Evolutionary conservation across 495 filamentous ascomycete genomes (phyloP).

Genomic region (Trichoderma parareesei): DNA sequence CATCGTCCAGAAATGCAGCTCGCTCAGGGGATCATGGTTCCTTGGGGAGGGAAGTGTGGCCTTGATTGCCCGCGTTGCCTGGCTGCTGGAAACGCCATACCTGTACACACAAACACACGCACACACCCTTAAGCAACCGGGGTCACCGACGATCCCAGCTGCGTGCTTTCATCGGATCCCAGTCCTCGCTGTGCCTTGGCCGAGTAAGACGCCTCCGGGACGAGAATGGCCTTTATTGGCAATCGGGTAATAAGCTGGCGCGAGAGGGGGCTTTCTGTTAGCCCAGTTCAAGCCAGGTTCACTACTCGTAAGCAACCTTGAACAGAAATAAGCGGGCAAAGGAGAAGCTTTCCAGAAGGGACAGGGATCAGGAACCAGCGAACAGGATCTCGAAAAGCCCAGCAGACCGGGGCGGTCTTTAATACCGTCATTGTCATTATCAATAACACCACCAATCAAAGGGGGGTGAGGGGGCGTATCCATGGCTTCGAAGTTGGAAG

Average conservation of each 20-base stretch:
- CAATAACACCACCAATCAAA: not conserved
- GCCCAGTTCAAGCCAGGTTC: not conserved
- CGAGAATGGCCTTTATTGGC: not conserved
- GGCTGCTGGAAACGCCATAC: not conserved
- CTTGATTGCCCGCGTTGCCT: not conserved
- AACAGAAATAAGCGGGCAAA: not conserved
- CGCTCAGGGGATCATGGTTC: not conserved
- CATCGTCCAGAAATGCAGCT: not conserved
- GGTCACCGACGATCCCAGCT: constrained; percentile 2
- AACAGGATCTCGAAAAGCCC: not conserved
- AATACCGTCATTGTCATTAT: not conserved
- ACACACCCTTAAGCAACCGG: not conserved
- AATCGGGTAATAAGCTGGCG: not conserved
- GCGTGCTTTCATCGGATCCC: not conserved
- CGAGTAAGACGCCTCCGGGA: not conserved
- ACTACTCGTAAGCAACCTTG: not conserved
- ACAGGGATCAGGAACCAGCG: not conserved
- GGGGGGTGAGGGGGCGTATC: too few species aligned
- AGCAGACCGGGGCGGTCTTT: not conserved
- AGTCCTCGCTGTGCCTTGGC: not conserved
- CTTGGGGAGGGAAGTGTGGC: not conserved
- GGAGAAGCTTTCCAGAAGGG: not conserved
- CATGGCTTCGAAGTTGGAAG: too few species aligned
- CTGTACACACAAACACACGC: not conserved
- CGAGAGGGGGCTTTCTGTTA: not conserved